Base-by-base conservation (phyloP, 2,329 filamentous ascomycete genomes). In the Taxawa tesnikishii region DNA sequence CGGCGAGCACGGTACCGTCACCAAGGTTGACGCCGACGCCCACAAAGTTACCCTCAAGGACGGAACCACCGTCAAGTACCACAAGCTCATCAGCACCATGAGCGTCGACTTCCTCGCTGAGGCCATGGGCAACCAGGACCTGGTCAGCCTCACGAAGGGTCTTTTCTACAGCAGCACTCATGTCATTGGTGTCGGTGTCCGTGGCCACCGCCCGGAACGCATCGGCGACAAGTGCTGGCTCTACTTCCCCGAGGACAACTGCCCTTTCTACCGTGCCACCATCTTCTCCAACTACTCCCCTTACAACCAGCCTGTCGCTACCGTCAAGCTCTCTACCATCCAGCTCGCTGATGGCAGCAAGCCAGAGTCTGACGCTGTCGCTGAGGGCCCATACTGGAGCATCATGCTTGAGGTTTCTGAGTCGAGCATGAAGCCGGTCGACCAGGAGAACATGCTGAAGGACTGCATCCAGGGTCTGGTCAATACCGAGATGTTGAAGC, bases 251-350 rank as follows among this genome's bases (percentile, higher is more conserved):
- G 90, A 98, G 62, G 81, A 94, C 60, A 80, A 98, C 73, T 94
- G 85, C 70, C 85, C 85, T 56, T 98, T 98, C 73, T 98, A 98
- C 73, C 83, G 90, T 48, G 90, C 90, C 53, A 98, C 90, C 54
- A 96, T 98, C 67, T 98, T 98, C 75, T 96, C 88, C 63, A 98
- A 98, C 75, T 98, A 98, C 73, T 96, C 90, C 14, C 90, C 88
- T 32, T 78, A 93, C 75, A 98, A 98, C 71, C 90, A 96, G 67
- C 90, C 90, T 19, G 67, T 82, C 44, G 68, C 75, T 38, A 76
- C 79, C 36, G 78, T 70, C 54, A 90, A 93, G 70, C 75, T 98
- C 35, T 75, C 85, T 24, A 96, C 90, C 14, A 65, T 84, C 47
- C 81, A 87, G 58, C 70, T 87, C 26, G 90, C 81, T 36, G 72